Percentiles rank a stretch among this genome's conserved stretches.
Evolutionary conservation across 2,329 filamentous ascomycete genomes (phyloP).

Genomic region (Talaromyces funiculosus): DNA sequence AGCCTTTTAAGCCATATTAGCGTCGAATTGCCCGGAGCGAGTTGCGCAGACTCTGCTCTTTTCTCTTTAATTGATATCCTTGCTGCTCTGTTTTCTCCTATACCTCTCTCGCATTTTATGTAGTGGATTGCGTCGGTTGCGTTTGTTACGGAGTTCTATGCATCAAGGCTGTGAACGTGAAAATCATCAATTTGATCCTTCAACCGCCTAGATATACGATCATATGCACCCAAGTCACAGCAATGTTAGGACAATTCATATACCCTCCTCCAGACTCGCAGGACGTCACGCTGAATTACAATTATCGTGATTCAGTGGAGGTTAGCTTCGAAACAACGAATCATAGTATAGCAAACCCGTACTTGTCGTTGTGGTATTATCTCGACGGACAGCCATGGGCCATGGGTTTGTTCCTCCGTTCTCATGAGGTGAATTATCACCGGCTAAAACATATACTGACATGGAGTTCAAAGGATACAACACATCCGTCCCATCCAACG

Average conservation of each 20-base stretch:
- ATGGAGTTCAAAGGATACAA: constrained; percentile 5
- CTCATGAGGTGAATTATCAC: neutral
- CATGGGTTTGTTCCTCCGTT: neutral
- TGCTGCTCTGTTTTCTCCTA: neutral
- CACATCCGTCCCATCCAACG: constrained; percentile 9
- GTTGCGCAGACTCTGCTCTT: neutral
- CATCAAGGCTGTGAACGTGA: neutral
- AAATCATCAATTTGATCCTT: neutral
- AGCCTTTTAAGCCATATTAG: neutral
- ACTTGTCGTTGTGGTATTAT: constrained; percentile 10
- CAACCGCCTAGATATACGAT: neutral
- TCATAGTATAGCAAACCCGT: neutral
- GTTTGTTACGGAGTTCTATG: neutral
- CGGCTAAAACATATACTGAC: neutral
- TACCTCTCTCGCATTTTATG: neutral
- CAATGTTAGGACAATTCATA: constrained; percentile 7
- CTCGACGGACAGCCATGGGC: constrained; percentile 2
- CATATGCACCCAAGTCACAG: neutral
- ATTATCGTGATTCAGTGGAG: constrained; percentile 5
- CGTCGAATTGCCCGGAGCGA: neutral
- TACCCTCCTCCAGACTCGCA: constrained; percentile 7
- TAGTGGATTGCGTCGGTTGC: neutral
- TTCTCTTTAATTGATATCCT: neutral
- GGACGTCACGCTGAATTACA: neutral
- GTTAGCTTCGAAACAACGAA: constrained; percentile 7